Conservation (phyloP, 2,329 filamentous ascomycete genomes). For the Xylaria hypoxylon region DNA sequence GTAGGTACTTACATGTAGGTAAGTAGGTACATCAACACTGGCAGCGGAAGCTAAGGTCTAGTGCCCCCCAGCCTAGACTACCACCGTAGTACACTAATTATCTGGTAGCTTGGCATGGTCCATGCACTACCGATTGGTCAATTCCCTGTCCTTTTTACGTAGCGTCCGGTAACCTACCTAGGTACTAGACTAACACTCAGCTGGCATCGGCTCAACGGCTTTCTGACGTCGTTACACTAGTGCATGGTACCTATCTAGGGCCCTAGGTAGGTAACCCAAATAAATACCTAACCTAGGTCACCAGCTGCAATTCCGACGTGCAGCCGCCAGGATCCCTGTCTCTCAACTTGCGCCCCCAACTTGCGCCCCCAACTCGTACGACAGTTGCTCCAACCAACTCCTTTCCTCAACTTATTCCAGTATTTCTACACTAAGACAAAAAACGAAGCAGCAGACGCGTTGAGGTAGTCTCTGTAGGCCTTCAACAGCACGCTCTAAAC, state of each 20-base stretch:
- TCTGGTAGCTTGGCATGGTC: not conserved
- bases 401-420: not conserved
- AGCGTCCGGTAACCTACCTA: not conserved
- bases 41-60: conserved; percentile 18
- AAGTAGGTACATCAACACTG: not conserved
- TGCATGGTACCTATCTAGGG: not conserved
- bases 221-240: not conserved
- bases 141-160: not conserved
- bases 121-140: conserved; percentile 16
- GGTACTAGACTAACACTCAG: too few relatives aligned
- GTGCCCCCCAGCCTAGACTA: not conserved
- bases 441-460: not conserved
- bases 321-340: conserved; percentile 18
- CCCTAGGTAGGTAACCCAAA: too few relatives aligned
- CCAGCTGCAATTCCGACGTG: conserved; percentile 10
- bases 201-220: not conserved
- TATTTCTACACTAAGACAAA: conserved; percentile 37
- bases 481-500: conserved; percentile 40
- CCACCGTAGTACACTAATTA: too few relatives aligned
- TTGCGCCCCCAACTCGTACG: not conserved
- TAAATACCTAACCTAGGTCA: not conserved
- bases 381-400: not conserved
- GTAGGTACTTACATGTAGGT: too few relatives aligned
- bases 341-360: not conserved
- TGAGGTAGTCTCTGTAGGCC: conserved; percentile 33